Evolutionary conservation across 257 asterid genomes (phyloP).

Genomic region (Handroanthus guayacan): DNA sequence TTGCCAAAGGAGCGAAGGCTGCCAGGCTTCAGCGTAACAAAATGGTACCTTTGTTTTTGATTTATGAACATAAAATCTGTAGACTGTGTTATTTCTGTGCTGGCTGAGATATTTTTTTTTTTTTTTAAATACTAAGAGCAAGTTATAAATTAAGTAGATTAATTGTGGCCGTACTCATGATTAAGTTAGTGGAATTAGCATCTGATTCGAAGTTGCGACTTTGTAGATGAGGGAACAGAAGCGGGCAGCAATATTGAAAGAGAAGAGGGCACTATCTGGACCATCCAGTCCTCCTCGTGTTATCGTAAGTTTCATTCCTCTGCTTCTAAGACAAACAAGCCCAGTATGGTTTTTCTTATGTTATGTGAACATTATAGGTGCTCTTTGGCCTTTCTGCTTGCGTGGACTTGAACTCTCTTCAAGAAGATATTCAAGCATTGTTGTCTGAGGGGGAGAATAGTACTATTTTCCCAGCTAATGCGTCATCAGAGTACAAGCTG

Average conservation of each 20-base stretch:
- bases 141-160: not conserved
- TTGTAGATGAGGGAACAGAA: constrained; percentile 84
- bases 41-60: constrained; percentile 55
- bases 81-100: not conserved
- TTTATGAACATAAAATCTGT: not conserved
- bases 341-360: constrained; percentile 1
- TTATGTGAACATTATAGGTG: constrained; percentile 53
- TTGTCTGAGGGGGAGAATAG: constrained; percentile 59
- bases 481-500: constrained; percentile 77
- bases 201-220: constrained; percentile 18
- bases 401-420: constrained; percentile 72
- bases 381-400: constrained; percentile 83
- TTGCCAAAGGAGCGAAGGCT: constrained; percentile 79
- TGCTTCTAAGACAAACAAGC: constrained; percentile 9
- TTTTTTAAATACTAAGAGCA: not conserved
- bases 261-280: constrained; percentile 83
- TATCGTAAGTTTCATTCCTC: constrained; percentile 57
- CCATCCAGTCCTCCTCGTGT: constrained; percentile 85
- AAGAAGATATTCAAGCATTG: constrained; percentile 69
- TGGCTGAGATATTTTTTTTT: not conserved
- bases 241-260: constrained; percentile 72
- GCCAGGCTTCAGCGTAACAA: constrained; percentile 82
- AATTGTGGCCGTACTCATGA: not conserved
- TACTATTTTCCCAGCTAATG: constrained; percentile 63
- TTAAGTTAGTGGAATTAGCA: constrained; percentile 18